A percentile compares a stretch with the other conserved stretches of the same genome.
Conservation (phyloP, 2,329 filamentous ascomycete species). For the Zalaria obscura region DNA sequence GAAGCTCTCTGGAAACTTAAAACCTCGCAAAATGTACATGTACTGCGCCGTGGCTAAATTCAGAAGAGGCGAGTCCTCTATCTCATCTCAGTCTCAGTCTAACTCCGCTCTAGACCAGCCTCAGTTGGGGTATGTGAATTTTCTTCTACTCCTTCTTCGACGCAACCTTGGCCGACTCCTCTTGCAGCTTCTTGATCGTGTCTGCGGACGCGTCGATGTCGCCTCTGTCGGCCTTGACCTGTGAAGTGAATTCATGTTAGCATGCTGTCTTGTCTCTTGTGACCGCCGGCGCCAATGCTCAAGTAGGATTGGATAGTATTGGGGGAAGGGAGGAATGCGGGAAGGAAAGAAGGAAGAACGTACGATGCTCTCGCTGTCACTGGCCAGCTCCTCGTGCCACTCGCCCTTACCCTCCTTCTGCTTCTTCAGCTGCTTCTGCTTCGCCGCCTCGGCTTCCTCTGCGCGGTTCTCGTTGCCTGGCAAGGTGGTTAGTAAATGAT, state of each 20-base stretch:
- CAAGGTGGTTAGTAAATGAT: background rate
- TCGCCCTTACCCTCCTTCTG: slow-evolving; percentile 48
- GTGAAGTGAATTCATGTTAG: background rate
- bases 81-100: no score
- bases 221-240: slow-evolving; percentile 22
- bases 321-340: background rate
- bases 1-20: no score
- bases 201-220: slow-evolving; percentile 15
- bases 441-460: slow-evolving; percentile 34
- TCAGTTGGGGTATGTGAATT: background rate
- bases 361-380: slow-evolving; percentile 65
- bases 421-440: slow-evolving; percentile 45
- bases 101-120: no score
- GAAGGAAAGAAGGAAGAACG: slow-evolving; percentile 13
- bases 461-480: slow-evolving; percentile 29
- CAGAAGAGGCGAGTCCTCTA: no score
- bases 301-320: background rate
- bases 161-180: slow-evolving; percentile 27
- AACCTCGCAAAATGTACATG: no score
- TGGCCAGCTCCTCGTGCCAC: slow-evolving; percentile 67
- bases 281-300: no score
- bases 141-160: slow-evolving; percentile 31
- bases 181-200: slow-evolving; percentile 18
- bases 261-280: background rate
- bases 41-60: no score